These are phyloP conservation scores for Inosperma sp. DNA, from an alignment of 768 basidiomycete genomes.

Conservation along the genomic window DNA sequence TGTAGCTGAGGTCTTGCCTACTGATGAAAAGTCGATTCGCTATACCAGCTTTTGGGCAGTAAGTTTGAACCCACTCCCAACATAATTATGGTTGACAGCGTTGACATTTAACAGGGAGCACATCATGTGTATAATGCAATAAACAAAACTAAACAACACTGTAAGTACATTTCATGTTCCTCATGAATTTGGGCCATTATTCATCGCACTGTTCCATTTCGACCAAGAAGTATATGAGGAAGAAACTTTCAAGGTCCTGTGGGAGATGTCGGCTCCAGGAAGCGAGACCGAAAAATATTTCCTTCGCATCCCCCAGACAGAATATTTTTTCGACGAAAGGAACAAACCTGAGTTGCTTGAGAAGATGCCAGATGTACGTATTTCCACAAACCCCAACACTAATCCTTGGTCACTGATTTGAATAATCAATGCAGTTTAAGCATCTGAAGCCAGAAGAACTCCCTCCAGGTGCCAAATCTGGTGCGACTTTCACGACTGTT, in stretches of 20 bases:
- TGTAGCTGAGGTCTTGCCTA: conserved; percentile 67
- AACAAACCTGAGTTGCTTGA: conserved; percentile 41
- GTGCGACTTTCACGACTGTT: conserved; percentile 60
- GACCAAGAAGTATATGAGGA: conserved; percentile 52
- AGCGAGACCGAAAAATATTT: conserved; percentile 56
- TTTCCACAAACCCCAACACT: background rate
- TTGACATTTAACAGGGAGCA: conserved; percentile 48
- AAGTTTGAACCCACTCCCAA: conserved; percentile 23
- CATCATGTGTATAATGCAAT: conserved; percentile 65
- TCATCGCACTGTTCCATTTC: background rate
- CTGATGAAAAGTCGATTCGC: conserved; percentile 64
- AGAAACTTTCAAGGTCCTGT: conserved; percentile 72
- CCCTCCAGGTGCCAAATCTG: conserved; percentile 35
- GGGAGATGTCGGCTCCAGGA: conserved; percentile 62
- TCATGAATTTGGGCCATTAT: background rate
- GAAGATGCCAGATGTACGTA: conserved; percentile 50
- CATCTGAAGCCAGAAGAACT: conserved; percentile 32
- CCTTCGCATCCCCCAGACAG: conserved; percentile 57
- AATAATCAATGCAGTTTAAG: conserved; percentile 41
- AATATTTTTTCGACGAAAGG: conserved; percentile 46
- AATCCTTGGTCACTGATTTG: too few species aligned
- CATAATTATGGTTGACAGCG: background rate
- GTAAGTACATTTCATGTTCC: conserved; percentile 31
- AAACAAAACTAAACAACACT: conserved; percentile 48
- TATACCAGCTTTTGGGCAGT: conserved; percentile 86